A percentile compares a stretch with the other conserved stretches of the same genome.
These are phyloP conservation scores for Dimocarpus longan DNA, from an alignment of 345 rosid genomes.

Conservation along the genomic window DNA sequence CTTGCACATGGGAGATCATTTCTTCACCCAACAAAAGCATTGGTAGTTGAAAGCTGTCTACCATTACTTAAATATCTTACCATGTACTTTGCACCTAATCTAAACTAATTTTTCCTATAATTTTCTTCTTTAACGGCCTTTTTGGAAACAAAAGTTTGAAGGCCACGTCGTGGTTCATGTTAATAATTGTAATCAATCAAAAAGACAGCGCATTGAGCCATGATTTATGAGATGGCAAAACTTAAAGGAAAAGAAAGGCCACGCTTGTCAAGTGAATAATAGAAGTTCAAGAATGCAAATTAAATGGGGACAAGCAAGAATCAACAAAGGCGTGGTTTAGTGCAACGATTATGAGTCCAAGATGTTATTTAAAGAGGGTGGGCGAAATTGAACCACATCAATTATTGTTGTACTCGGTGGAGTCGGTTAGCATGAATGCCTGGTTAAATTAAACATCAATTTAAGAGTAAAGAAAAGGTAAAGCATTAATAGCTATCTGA, in stretches of 20 bases:
- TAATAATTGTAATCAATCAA: background rate
- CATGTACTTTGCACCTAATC: constrained; percentile 11
- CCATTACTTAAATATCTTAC: background rate
- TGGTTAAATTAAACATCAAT: too few relatives aligned
- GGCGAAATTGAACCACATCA: background rate
- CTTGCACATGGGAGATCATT: constrained; percentile 7
- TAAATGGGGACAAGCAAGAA: background rate
- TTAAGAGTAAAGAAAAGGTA: background rate
- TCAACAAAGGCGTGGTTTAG: background rate
- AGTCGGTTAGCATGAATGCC: background rate
- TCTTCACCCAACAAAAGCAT: constrained; percentile 13
- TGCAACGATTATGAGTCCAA: too few relatives aligned
- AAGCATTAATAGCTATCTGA: too few relatives aligned
- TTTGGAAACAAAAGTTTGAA: background rate
- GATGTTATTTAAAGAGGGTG: too few relatives aligned
- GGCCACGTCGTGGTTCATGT: background rate
- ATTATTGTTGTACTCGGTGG: background rate
- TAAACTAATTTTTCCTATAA: background rate
- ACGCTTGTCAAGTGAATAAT: background rate
- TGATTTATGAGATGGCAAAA: too few relatives aligned
- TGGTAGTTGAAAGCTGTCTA: constrained; percentile 6
- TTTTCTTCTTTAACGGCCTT: background rate
- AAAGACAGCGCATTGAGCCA: background rate
- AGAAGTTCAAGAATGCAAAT: background rate
- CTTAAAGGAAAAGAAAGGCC: background rate